Evolutionary conservation across 345 rosid species (phyloP), one percentile per base, ranked within the genome.

Genomic region (Cardamine chenopodiifolia): DNA sequence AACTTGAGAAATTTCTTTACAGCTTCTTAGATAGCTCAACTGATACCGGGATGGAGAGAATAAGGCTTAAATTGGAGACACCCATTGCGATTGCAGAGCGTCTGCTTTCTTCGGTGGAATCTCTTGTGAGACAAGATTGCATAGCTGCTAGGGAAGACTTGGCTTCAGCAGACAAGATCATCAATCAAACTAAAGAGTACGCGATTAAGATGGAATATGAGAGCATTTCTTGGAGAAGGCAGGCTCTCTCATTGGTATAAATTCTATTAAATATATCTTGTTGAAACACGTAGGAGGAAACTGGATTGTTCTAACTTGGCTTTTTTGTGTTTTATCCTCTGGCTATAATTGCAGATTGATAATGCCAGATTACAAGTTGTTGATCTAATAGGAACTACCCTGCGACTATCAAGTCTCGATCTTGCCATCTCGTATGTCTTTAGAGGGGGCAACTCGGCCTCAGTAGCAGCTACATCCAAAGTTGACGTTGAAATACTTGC

Each of bases 1-100:
- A 86, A 76, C 83, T 91, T 22, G 93, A 94, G 67, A 81, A 80
- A 60, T 94, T 85, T 82, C 65, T 94, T 62, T 85, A 90, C 73
- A 86, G 90, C 72, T 90, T 94, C 77, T 68, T 94, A 75, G 98
- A 94, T 82, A 88, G 92, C 72, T 84, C 98, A 76, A 84, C 97
- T 29, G 76, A 77, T 53, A 78, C 61, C 4, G 97, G 97, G 45
- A 84, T 82, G 90, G 97, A 95, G 75, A 87, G 99, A 81, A 85
- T 89, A 80, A 87, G 78, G 83, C 97, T 95, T 79, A 95, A 92
- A 84, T 91, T 95, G 69, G 97, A 87, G 87, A 95, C 97, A 29
- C 97, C 97, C 19, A 82, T 88, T 71, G 83, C 83, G 31, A 90
- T 92, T 81, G 93, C 97, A 8, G 93, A 92, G 62, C 89, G 87